Conservation (phyloP, 306 rosid species). For the Morella rubra region DNA sequence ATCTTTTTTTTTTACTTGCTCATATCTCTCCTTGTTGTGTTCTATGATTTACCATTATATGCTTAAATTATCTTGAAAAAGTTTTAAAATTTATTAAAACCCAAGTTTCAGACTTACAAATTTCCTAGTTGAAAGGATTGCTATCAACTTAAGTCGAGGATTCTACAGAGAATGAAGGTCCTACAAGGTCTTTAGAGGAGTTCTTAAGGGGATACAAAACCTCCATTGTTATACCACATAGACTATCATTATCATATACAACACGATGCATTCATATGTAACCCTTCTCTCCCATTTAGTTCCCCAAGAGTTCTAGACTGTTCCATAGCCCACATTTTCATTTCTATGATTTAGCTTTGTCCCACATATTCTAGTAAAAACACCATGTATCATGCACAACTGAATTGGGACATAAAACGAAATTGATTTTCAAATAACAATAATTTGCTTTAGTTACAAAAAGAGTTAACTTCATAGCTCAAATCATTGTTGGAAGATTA, state of each 20-base stretch:
- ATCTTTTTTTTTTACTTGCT: too few relatives aligned
- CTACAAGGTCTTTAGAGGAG: conserved; percentile 37
- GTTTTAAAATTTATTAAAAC: too few relatives aligned
- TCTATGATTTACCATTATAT: too few relatives aligned
- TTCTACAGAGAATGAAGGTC: conserved; percentile 10
- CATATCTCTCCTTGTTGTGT: too few relatives aligned
- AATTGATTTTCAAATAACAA: background rate
- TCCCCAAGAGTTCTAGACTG: conserved; percentile 84
- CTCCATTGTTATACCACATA: conserved; percentile 73
- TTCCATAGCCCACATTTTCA: conserved; percentile 79
- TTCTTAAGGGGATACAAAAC: conserved; percentile 81
- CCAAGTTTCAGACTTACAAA: too few relatives aligned
- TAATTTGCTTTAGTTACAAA: too few relatives aligned
- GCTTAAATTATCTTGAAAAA: too few relatives aligned
- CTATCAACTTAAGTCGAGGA: too few relatives aligned
- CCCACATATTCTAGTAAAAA: conserved; percentile 64
- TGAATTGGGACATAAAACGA: background rate
- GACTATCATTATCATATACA: conserved; percentile 39
- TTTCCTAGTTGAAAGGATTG: too few relatives aligned
- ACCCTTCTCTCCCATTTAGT: conserved; percentile 78
- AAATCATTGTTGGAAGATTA: too few relatives aligned
- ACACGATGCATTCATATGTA: conserved; percentile 68
- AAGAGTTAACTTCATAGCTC: background rate
- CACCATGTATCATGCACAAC: conserved; percentile 52
- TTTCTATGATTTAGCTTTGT: conserved; percentile 77